These are phyloP conservation scores for Marchantia polymorpha DNA, from an alignment of 225 moss, liverwort and hornwort species.

Conservation along the genomic window DNA sequence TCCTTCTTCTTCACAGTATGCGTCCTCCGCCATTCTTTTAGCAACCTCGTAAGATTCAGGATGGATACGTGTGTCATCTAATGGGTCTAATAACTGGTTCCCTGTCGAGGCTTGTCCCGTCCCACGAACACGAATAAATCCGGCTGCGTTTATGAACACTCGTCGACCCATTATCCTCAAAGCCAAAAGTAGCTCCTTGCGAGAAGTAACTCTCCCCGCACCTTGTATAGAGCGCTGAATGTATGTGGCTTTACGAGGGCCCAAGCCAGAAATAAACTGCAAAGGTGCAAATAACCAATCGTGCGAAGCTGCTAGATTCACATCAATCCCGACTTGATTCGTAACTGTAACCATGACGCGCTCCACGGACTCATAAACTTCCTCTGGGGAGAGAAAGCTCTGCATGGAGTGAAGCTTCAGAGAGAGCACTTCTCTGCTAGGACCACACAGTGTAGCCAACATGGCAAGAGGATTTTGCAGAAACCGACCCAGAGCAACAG, in stretches of 20 bases:
- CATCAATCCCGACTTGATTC: slow-evolving; percentile 96
- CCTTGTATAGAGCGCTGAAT: slow-evolving; percentile 92
- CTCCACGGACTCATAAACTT: slow-evolving; percentile 86
- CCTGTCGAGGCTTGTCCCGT: slow-evolving; percentile 95
- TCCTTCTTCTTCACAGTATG: slow-evolving; percentile 76
- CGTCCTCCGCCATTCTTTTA: slow-evolving; percentile 91
- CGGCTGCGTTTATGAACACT: slow-evolving; percentile 89
- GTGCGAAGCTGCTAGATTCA: slow-evolving; percentile 95
- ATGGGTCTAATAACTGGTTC: slow-evolving; percentile 85
- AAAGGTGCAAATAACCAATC: slow-evolving; percentile 90
- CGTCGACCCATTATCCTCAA: slow-evolving; percentile 80
- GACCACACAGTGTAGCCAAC: slow-evolving; percentile 91
- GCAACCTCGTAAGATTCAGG: slow-evolving; percentile 91
- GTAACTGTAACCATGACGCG: slow-evolving; percentile 83
- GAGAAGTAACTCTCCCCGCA: slow-evolving; percentile 80
- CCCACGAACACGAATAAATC: slow-evolving; percentile 93
- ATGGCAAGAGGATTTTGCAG: slow-evolving; percentile 93
- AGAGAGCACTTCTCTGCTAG: slow-evolving; percentile 81
- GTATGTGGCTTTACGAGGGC: slow-evolving; percentile 91
- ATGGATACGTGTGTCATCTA: slow-evolving; percentile 98
- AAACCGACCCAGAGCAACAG: slow-evolving; percentile 91
- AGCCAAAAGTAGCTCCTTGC: slow-evolving; percentile 76
- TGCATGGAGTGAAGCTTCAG: slow-evolving; percentile 75
- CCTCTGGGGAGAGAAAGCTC: slow-evolving; percentile 74
- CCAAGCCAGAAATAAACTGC: slow-evolving; percentile 88